phyloP scores from a whole-genome alignment of 176 grass and related monocot species.

The Guadua angustifolia region DNA sequence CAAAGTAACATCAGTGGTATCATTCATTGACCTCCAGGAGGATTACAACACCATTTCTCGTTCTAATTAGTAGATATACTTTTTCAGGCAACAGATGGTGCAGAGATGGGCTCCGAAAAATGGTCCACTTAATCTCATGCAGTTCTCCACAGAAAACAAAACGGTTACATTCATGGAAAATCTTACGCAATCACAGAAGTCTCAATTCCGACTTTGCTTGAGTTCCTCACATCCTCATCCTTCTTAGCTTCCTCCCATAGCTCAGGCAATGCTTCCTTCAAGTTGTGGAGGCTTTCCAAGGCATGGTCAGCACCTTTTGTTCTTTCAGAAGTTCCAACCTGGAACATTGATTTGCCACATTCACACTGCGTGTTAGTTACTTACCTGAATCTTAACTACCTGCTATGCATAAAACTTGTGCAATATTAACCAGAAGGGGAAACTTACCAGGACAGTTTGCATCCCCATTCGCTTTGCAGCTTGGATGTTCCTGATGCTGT shows the following conservation, averaged over 20 bases:
- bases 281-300: constrained; percentile 82
- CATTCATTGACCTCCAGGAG: background rate
- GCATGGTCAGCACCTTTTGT: constrained; percentile 84
- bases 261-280: constrained; percentile 83
- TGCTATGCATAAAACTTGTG: background rate
- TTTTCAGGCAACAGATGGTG: constrained; percentile 1
- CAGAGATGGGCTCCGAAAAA: constrained; percentile 15
- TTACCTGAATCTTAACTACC: background rate
- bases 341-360: constrained; percentile 29
- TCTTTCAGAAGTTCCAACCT: constrained; percentile 79
- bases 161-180: constrained; percentile 13
- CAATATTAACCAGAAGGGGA: background rate
- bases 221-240: constrained; percentile 63
- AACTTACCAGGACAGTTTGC: constrained; percentile 65
- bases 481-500: constrained; percentile 80
- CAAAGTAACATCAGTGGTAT: background rate
- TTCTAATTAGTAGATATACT: constrained; percentile 21
- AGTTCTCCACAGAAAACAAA: background rate
- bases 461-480: constrained; percentile 72
- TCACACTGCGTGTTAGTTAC: background rate
- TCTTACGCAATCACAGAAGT: constrained; percentile 68
- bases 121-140: background rate
- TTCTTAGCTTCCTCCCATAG: constrained; percentile 82
- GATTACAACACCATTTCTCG: background rate
- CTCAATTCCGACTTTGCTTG: constrained; percentile 70